Conservation (phyloP, 2,329 filamentous ascomycete genomes). For the Neonectria hederae region DNA sequence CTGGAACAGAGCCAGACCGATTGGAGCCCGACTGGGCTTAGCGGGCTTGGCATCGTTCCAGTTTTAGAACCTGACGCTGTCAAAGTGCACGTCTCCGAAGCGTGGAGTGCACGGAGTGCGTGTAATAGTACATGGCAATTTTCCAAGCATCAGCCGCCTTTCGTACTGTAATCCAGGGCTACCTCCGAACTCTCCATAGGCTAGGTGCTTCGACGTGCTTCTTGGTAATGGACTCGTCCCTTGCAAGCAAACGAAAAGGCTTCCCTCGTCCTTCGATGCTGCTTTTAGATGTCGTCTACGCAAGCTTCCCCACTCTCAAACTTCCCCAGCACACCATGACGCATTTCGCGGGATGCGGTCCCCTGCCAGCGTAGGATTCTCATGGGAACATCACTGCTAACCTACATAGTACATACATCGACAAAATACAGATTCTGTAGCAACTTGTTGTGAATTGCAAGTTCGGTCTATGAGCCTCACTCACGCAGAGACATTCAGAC, state of each 20-base stretch:
- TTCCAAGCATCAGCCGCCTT: background rate
- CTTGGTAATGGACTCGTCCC: conserved; percentile 1
- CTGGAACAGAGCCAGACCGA: conserved; percentile 30
- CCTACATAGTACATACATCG: background rate
- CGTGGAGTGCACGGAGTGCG: background rate
- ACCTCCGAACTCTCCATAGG: conserved; percentile 9
- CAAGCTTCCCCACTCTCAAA: conserved; percentile 22
- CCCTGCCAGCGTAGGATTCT: conserved; percentile 14
- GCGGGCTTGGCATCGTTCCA: conserved; percentile 16
- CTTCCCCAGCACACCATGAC: conserved; percentile 12
- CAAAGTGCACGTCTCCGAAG: conserved; percentile 2
- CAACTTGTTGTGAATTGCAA: background rate
- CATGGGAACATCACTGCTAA: background rate
- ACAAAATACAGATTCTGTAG: background rate
- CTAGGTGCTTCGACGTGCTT: background rate
- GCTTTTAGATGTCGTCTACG: conserved; percentile 1
- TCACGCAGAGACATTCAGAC: background rate
- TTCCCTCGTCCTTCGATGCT: background rate
- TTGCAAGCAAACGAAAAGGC: background rate
- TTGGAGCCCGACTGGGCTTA: conserved; percentile 8
- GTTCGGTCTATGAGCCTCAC: background rate
- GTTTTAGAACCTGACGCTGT: conserved; percentile 24
- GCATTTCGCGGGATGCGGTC: conserved; percentile 14
- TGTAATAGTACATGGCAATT: no score
- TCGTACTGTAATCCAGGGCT: background rate